Conservation (phyloP, 164 flowering plant species). For the Santalum album region DNA sequence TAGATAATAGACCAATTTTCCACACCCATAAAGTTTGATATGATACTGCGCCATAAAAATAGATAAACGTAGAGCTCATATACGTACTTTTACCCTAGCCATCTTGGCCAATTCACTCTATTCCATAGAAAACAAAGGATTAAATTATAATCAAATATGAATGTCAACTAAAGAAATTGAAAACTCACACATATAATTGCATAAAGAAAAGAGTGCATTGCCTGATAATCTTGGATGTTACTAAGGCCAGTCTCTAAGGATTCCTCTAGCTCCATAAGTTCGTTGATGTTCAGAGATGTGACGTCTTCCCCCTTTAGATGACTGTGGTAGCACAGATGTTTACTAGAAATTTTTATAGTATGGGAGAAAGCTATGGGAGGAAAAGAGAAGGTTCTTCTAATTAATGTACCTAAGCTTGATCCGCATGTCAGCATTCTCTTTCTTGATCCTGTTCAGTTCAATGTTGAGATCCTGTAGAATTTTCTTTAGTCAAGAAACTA, state of each 20-base stretch:
- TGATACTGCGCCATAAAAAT: too few relatives aligned
- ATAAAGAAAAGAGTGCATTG: background rate
- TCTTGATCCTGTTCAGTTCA: slow-evolving; percentile 79
- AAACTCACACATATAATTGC: too few relatives aligned
- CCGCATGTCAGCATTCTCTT: slow-evolving; percentile 82
- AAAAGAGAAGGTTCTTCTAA: too few relatives aligned
- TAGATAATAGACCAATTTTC: too few relatives aligned
- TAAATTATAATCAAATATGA: too few relatives aligned
- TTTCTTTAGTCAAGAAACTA: background rate
- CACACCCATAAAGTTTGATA: too few relatives aligned
- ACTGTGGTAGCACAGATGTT: slow-evolving; percentile 37
- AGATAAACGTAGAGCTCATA: too few relatives aligned
- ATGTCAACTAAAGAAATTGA: too few relatives aligned
- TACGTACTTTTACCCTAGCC: background rate
- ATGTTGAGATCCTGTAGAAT: slow-evolving; percentile 45
- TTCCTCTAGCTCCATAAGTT: slow-evolving; percentile 53
- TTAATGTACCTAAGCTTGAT: slow-evolving; percentile 70
- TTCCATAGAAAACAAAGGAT: too few relatives aligned
- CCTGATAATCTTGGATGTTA: slow-evolving; percentile 36
- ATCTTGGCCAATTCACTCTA: background rate
- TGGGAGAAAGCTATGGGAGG: too few relatives aligned
- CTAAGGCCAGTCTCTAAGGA: slow-evolving; percentile 54
- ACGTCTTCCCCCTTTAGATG: slow-evolving; percentile 79
- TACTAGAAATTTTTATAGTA: too few relatives aligned
- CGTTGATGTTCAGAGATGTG: slow-evolving; percentile 37